phyloP scores from a whole-genome alignment of 2,329 filamentous ascomycete genomes.

The Clarireedia monteithiana region DNA sequence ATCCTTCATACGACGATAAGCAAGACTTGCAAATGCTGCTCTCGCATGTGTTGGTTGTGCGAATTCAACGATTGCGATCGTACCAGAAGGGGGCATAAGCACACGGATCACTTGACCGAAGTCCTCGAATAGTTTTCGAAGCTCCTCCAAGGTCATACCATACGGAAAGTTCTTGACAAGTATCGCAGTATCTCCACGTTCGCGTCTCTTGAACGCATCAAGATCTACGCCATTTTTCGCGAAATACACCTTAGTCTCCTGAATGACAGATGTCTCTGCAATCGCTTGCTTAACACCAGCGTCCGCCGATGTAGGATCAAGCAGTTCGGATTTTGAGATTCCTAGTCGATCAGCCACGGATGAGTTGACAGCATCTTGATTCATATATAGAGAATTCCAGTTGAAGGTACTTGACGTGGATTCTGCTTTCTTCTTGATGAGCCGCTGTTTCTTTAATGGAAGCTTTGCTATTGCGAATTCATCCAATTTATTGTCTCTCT shows the following conservation, averaged over 20 bases:
- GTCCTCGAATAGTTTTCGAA: conserved; percentile 42
- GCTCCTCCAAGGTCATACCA: conserved; percentile 46
- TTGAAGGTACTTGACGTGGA: conserved; percentile 76
- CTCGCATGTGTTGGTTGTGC: conserved; percentile 70
- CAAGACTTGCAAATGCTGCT: conserved; percentile 73
- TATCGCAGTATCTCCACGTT: conserved; percentile 79
- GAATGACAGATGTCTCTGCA: conserved; percentile 91
- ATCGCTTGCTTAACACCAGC: conserved; percentile 94
- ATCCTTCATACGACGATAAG: conserved; percentile 86
- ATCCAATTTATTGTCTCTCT: conserved; percentile 74
- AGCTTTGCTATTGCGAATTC: conserved; percentile 87
- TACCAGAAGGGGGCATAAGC: conserved; percentile 86
- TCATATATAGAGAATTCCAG: conserved; percentile 99
- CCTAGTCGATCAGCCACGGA: conserved; percentile 82
- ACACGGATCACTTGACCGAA: conserved; percentile 75
- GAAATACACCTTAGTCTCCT: conserved; percentile 93
- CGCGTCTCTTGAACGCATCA: conserved; percentile 78
- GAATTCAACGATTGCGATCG: conserved; percentile 91
- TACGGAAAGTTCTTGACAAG: conserved; percentile 93
- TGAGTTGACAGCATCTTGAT: conserved; percentile 86
- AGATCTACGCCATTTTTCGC: conserved; percentile 80
- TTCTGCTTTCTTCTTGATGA: conserved; percentile 78
- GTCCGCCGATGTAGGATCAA: conserved; percentile 93
- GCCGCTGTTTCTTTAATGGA: conserved; percentile 87
- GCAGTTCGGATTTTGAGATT: conserved; percentile 80